Base-by-base conservation (phyloP, 305 asterid species). In the Fraxinus nigra region DNA sequence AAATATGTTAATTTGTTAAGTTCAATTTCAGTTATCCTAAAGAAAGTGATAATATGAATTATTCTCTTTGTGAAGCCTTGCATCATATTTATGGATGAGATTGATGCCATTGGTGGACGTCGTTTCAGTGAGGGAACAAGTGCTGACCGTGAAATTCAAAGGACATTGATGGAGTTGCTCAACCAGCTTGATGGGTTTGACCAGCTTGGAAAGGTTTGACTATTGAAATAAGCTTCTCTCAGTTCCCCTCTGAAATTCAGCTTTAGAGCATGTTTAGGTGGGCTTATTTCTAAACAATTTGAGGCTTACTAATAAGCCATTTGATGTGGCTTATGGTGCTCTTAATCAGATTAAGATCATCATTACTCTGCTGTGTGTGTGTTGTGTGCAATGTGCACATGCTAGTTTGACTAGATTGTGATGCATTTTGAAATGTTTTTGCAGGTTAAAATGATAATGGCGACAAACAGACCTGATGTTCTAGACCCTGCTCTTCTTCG, bases 181-280 rank as follows among this genome's bases (percentile, higher is more conserved):
- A 95, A 95, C 84, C 97, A 95, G 87, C 90, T 95, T 81, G 97
- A 95, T 90, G 98, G 98, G n/a, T 95, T 95, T 79, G 98, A 95
- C 83, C 93, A 90, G 83, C 98, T 93, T 82, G 98, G 98, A 56
- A 93, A 95, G 97, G 98, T 92, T 80, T 74, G 22, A 63, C 65
- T 5, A 48, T 78, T 56, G 40, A 67, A 79, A 32, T 70, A 46
- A 26, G 38, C 63, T 76, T 24, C 11, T 26, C 37, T 11, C 20
- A 11, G 9, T 18, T n/a, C 26, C 65, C 9, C 24, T 22, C 65
- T 9, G n/a, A 1, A 30, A 28, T 26, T 65, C 74, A 67, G 74
- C 18, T 67, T 67, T 67, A 65, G 37, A 26, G 35, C 73, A 11
- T 28, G 20, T 26, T 65, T 65, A 4, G 73, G 73, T 65, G 34